These are phyloP conservation scores for Cryphonectria naterciae DNA, from an alignment of 2,329 filamentous ascomycete genomes.

Conservation along the genomic window DNA sequence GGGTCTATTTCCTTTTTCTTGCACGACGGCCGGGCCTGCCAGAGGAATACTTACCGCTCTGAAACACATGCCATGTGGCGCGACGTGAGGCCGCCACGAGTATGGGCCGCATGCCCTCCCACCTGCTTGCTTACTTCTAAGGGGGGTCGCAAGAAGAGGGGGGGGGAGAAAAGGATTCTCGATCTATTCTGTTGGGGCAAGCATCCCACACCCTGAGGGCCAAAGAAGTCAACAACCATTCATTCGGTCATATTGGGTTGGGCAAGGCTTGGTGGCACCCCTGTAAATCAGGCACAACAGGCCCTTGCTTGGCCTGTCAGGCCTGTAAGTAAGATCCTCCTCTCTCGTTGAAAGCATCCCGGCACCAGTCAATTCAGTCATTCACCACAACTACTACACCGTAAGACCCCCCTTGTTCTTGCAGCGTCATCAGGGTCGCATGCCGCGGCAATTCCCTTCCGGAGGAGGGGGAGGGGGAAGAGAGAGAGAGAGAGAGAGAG, in stretches of 20 bases:
- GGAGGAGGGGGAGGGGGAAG: too few relatives aligned
- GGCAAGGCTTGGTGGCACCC: not conserved
- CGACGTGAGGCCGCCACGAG: slow-evolving; percentile 25
- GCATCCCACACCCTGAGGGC: not conserved
- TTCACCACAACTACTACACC: not conserved
- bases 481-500: not conserved
- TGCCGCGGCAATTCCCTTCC: slow-evolving; percentile 18
- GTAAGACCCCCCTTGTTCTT: slow-evolving; percentile 13
- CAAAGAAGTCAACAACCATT: not conserved
- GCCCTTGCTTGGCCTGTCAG: not conserved
- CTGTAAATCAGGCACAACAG: not conserved
- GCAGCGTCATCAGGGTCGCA: slow-evolving; percentile 21
- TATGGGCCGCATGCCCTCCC: not conserved
- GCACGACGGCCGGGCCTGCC: not conserved
- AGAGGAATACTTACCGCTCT: not conserved
- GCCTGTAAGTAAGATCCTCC: not conserved
- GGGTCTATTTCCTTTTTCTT: not conserved
- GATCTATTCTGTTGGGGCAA: too few relatives aligned
- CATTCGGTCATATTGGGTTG: not conserved
- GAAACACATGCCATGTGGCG: slow-evolving; percentile 25
- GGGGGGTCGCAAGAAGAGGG: not conserved
- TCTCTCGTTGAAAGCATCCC: not conserved
- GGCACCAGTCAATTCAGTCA: not conserved
- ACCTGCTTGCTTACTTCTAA: not conserved
- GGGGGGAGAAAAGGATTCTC: not conserved